Conservation (phyloP, 257 asterid genomes). For the Primulina eburnea region DNA sequence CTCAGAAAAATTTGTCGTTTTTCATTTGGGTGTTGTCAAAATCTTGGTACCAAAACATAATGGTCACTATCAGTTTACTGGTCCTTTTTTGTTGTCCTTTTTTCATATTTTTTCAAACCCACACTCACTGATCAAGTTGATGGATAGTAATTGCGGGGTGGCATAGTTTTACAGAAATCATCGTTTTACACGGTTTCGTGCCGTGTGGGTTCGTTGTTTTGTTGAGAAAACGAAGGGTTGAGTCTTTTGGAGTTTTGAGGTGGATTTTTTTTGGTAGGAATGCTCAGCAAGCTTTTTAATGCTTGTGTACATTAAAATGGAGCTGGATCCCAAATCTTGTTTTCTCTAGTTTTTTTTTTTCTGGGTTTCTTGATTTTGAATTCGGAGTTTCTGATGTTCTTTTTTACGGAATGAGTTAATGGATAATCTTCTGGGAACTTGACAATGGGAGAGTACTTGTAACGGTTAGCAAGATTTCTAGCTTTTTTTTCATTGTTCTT, state of each 20-base stretch:
- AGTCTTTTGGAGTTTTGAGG: conserved; percentile 15
- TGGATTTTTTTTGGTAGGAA: conserved; percentile 22
- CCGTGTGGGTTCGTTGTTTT: conserved; percentile 22
- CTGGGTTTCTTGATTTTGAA: neutral
- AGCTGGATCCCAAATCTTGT: conserved; percentile 20
- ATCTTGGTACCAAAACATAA: conserved; percentile 41
- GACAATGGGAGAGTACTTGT: conserved; percentile 29
- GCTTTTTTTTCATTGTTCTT: conserved; percentile 39
- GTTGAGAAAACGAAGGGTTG: conserved; percentile 24
- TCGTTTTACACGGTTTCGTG: conserved; percentile 8
- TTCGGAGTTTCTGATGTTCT: conserved; percentile 18
- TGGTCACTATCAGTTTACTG: conserved; percentile 28
- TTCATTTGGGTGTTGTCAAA: conserved; percentile 37
- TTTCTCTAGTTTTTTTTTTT: neutral
- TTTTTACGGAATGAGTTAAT: conserved; percentile 21
- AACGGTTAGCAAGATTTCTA: conserved; percentile 6
- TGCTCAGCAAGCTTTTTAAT: neutral
- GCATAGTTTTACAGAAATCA: neutral
- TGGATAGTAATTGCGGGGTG: conserved; percentile 32
- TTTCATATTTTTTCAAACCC: conserved; percentile 33
- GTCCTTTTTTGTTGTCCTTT: conserved; percentile 29
- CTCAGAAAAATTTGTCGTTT: conserved; percentile 29
- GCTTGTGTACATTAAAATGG: neutral
- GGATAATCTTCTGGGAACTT: conserved; percentile 24
- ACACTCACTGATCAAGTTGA: conserved; percentile 38